Evolutionary conservation across 768 basidiomycete genomes (phyloP), one percentile per base, ranked within the genome.

Genomic region (Xanthoconium stramineum): DNA sequence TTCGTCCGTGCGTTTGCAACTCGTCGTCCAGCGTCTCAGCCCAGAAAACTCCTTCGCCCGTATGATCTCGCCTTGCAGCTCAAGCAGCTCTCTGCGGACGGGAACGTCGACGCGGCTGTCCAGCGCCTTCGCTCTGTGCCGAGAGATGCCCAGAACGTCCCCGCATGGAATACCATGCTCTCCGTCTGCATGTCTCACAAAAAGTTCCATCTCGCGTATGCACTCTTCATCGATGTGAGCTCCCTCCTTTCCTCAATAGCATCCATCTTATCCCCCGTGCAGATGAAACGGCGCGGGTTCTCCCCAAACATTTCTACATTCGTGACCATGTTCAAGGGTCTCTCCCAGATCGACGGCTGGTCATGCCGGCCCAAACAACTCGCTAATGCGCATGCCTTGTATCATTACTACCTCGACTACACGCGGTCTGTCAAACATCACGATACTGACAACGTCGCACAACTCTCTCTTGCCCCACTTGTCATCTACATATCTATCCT

Each of bases 281-380:
- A 94, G 91, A 91, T 94, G 90, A 93, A 91, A 71, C 81, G 90
- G 35, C 82, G 92, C 43, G 88, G 89, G 1, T 86, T 91, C 65
- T 77, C 77, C 45, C 89, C 92, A 28, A 85, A 79, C 43, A 69
- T 77, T 8, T 73, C 83, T 54, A 91, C 91, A 2, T 93, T 81
- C 61, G 77, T 80, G 44, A 89, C 87, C 24, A 74, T 93, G 70
- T 78, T 94, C 68, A 78, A 70, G 43, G 89, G 88, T 7, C 76
- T 87, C 42, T 76, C 80, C 3, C 76, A 76, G 30, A 81, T 91
- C 30, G 76, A 83, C 15, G 70, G 85, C 61, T 92, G 89, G 88
- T 59, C 72, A 0, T 64, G 60, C 20, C 76, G 81, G 63, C 64
- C 80, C 19, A 84, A 85, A 63, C 88, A 89, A 62, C 79, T 91